Conservation (phyloP, 305 asterid species). For the Fraxinus latifolia region DNA sequence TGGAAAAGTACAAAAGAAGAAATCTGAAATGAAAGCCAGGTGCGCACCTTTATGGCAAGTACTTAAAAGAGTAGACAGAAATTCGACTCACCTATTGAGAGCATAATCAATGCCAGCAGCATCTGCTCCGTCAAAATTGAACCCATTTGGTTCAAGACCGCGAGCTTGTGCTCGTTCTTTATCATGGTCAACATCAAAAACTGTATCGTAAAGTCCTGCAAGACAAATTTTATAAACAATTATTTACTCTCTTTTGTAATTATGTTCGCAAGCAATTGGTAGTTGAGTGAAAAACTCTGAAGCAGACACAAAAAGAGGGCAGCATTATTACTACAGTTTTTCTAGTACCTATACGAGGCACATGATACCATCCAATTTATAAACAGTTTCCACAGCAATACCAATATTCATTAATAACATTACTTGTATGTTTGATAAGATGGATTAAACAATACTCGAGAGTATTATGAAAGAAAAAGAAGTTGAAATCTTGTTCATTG, state of each 20-base stretch:
- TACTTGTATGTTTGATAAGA: not conserved
- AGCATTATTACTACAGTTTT: not conserved
- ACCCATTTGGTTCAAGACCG: slow-evolving; percentile 92
- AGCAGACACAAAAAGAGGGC: not conserved
- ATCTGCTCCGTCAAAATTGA: slow-evolving; percentile 93
- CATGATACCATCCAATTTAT: not conserved
- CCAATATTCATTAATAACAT: not conserved
- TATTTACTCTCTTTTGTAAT: not conserved
- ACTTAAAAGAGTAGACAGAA: not conserved
- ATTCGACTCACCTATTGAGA: slow-evolving; percentile 64
- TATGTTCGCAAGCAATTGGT: not conserved
- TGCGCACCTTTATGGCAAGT: not conserved
- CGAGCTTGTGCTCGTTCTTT: slow-evolving; percentile 68
- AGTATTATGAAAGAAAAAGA: not conserved
- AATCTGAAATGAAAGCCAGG: not conserved
- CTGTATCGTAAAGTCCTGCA: slow-evolving; percentile 91
- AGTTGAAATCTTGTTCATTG: not conserved
- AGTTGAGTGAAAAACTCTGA: not conserved
- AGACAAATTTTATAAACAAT: not conserved
- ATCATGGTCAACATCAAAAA: slow-evolving; percentile 92
- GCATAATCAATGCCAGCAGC: slow-evolving; percentile 94
- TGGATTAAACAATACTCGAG: not conserved
- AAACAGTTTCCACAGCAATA: not conserved
- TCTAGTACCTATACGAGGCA: not conserved
- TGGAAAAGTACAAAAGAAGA: not conserved